Base-by-base conservation (phyloP, 768 basidiomycete species). In the Leccinellum rugosiceps region DNA sequence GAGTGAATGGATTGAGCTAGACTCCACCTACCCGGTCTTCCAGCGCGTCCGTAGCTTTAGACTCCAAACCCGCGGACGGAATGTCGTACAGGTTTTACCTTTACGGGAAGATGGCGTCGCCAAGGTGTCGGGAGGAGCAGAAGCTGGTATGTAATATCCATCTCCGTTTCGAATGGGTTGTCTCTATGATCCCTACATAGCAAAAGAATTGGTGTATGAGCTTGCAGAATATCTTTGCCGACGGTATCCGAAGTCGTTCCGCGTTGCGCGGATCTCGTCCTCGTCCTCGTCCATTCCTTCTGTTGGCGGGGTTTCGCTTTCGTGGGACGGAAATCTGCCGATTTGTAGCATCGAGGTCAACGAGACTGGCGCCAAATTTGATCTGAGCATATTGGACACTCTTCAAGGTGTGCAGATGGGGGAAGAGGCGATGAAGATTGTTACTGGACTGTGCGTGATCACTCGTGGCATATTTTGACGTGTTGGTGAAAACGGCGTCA, bases 1-100 rank as follows among this genome's bases (percentile, higher is more conserved):
- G 83, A 77, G 79, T 41, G 82, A 86, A 53, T 90, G 88, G 88
- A 83, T 90, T 47, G 85, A 89, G 74, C 76, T 88, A 31, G 88
- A 88, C 68, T 76, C 79, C 54, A 73, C 81, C 54, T 87, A 83
- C 64, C 66, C 74, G 17, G 63, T 67, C 19, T 86, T 83, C 64
- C 80, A 87, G 65, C 72, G 71, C 8, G 80, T 90, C 43, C 80
- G 82, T 50, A 70, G 74, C n/a, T 76, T 79, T 56, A 81, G 87
- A 44, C 76, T 88, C 58, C 46, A 53, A 9, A 82, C 78, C 13
- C 79, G 82, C 52, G 82, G 83, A 14, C 68, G 74, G 21, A 73
- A 76, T 3, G 78, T 76, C 15, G 72, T 87, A 26, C 74, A 68
- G 13, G 80, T 85, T 1, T 72, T 84, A 3, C 74, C 76, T 19